These are phyloP conservation scores for Nyctanthes arbortristis DNA, from an alignment of 257 asterid species.

Conservation along the genomic window DNA sequence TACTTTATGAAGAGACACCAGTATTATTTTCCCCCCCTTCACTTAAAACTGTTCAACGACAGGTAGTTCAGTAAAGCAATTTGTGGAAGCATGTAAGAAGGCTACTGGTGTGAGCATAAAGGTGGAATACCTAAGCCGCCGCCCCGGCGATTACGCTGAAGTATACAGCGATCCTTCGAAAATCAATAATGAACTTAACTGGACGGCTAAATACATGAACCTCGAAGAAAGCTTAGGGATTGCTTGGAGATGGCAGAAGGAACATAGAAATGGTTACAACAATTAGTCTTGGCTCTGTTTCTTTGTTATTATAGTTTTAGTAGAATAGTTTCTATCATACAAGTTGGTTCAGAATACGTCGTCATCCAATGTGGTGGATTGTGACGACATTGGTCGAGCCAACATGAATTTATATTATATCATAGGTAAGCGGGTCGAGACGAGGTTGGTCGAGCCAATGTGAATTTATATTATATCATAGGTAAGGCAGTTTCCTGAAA, in stretches of 20 bases:
- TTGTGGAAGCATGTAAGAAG: conserved; percentile 87
- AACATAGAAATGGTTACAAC: conserved; percentile 69
- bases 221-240: conserved; percentile 70
- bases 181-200: conserved; percentile 61
- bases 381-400: not conserved
- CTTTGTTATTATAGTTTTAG: not conserved
- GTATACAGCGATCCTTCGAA: conserved; percentile 91
- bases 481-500: no score
- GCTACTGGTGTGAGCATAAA: conserved; percentile 79
- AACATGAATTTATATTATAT: not conserved
- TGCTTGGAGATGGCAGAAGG: conserved; percentile 97
- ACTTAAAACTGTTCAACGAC: no score
- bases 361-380: not conserved
- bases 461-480: no score
- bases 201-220: conserved; percentile 69
- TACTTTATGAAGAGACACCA: no score
- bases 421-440: not conserved
- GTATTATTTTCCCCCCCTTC: no score
- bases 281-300: conserved; percentile 18
- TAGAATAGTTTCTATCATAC: not conserved
- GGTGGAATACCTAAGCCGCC: conserved; percentile 65
- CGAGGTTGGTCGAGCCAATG: no score
- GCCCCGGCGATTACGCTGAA: conserved; percentile 88
- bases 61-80: conserved; percentile 90
- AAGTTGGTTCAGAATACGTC: not conserved